Evolutionary conservation across 2,329 filamentous ascomycete species (phyloP).

Genomic region (Westerdykella ornata): DNA sequence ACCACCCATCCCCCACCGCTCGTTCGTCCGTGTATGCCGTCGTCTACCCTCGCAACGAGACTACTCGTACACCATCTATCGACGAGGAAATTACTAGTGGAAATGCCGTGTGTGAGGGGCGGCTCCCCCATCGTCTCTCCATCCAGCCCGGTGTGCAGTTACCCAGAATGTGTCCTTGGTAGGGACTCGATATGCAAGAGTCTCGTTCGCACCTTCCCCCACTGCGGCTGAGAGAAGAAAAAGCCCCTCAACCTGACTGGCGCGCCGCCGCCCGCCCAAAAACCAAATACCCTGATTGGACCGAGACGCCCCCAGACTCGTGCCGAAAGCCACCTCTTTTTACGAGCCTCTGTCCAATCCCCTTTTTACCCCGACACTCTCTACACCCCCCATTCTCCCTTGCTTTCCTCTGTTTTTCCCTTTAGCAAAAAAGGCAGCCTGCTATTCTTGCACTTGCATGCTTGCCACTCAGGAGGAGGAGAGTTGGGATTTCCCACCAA

Average conservation of each 20-base stretch:
- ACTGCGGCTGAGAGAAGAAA: constrained; percentile 13
- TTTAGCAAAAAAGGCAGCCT: neutral
- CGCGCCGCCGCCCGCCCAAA: constrained; percentile 16
- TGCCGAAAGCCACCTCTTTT: constrained; percentile 14
- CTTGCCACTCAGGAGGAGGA: constrained; percentile 2
- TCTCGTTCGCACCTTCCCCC: constrained; percentile 11
- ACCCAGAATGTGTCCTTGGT: too few relatives aligned
- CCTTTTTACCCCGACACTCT: constrained; percentile 17
- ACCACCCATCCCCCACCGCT: too few relatives aligned
- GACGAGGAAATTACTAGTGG: too few relatives aligned
- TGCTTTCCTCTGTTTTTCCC: neutral
- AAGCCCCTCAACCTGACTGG: constrained; percentile 12
- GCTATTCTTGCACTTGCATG: neutral
- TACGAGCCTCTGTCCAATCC: constrained; percentile 23
- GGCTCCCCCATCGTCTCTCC: constrained; percentile 2
- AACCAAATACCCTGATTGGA: constrained; percentile 18
- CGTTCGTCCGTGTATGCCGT: too few relatives aligned
- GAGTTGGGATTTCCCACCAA: constrained; percentile 26
- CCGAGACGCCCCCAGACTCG: constrained; percentile 17
- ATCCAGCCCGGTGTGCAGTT: constrained; percentile 15
- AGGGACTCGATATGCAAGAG: constrained; percentile 7
- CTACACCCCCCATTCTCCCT: constrained; percentile 10
- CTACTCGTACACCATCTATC: too few relatives aligned
- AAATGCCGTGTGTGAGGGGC: neutral
- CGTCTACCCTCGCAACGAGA: too few relatives aligned